Percentiles rank a stretch among this genome's conserved stretches.
phyloP scores from a whole-genome alignment of 441 rosid genomes.

The Metrosideros polymorpha region DNA sequence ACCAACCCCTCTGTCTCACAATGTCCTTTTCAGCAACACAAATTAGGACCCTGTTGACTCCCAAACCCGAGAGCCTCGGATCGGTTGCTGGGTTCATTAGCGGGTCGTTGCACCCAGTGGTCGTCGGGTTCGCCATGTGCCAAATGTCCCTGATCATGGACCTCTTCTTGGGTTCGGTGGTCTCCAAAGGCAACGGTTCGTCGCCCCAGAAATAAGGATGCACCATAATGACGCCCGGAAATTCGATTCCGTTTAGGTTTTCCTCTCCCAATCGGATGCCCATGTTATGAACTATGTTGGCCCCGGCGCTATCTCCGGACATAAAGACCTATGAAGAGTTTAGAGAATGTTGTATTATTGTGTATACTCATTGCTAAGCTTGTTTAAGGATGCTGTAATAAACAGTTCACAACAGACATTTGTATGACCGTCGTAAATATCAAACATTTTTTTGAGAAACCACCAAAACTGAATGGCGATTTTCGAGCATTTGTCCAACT shows the following conservation, averaged over 20 bases:
- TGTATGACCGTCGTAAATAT: background rate
- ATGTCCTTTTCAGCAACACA: background rate
- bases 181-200: background rate
- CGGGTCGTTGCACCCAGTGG: background rate
- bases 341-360: background rate
- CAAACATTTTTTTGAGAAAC: too few species aligned
- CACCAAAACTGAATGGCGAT: background rate
- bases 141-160: background rate
- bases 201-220: slow-evolving; percentile 3
- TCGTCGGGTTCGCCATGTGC: background rate
- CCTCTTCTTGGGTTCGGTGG: background rate
- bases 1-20: background rate
- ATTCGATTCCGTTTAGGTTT: background rate
- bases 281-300: background rate
- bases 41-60: background rate
- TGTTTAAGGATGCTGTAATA: background rate
- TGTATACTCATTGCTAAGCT: background rate
- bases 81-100: background rate
- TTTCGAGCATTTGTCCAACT: background rate
- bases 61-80: background rate
- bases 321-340: background rate
- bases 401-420: background rate
- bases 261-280: background rate
- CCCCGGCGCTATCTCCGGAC: slow-evolving; percentile 1
- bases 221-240: background rate